phyloP scores from a whole-genome alignment of 2,329 filamentous ascomycete species.

The Thielaviopsis populi region DNA sequence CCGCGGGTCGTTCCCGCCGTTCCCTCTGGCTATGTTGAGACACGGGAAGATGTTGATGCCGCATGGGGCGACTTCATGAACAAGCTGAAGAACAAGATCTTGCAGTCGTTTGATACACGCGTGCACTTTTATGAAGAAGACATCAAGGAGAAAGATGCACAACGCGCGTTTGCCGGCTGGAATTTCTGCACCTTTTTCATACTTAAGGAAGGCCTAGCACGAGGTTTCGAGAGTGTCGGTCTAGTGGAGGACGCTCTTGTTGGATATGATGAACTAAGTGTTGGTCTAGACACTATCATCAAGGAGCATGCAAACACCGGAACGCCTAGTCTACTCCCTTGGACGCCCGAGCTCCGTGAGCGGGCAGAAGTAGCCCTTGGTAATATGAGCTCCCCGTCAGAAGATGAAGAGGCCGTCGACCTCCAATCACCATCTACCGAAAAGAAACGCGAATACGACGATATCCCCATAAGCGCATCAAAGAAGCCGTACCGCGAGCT shows the following conservation, averaged over 20 bases:
- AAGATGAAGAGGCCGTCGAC: slow-evolving; percentile 33
- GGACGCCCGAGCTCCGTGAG: slow-evolving; percentile 58
- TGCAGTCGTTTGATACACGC: slow-evolving; percentile 77
- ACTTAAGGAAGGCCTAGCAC: slow-evolving; percentile 82
- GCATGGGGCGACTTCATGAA: slow-evolving; percentile 73
- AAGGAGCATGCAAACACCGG: slow-evolving; percentile 52
- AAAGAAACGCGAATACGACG: slow-evolving; percentile 20
- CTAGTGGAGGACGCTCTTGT: slow-evolving; percentile 89
- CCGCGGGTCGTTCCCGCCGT: slow-evolving; percentile 49
- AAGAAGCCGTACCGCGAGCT: slow-evolving; percentile 79
- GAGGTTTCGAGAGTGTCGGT: slow-evolving; percentile 91
- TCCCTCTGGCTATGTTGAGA: slow-evolving; percentile 51
- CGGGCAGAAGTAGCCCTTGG: slow-evolving; percentile 29
- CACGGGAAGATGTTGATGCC: slow-evolving; percentile 59
- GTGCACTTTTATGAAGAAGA: slow-evolving; percentile 95
- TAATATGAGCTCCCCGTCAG: slow-evolving; percentile 15
- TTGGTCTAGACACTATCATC: slow-evolving; percentile 71
- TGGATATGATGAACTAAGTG: slow-evolving; percentile 84
- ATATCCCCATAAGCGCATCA: slow-evolving; percentile 46
- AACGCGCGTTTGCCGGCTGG: slow-evolving; percentile 81
- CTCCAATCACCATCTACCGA: slow-evolving; percentile 33
- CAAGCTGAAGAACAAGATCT: slow-evolving; percentile 75
- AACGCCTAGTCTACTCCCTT: slow-evolving; percentile 48
- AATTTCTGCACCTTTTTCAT: slow-evolving; percentile 99
- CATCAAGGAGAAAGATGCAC: slow-evolving; percentile 82